phyloP scores from a whole-genome alignment of 2,329 filamentous ascomycete species.

The Diaporthe destruens region DNA sequence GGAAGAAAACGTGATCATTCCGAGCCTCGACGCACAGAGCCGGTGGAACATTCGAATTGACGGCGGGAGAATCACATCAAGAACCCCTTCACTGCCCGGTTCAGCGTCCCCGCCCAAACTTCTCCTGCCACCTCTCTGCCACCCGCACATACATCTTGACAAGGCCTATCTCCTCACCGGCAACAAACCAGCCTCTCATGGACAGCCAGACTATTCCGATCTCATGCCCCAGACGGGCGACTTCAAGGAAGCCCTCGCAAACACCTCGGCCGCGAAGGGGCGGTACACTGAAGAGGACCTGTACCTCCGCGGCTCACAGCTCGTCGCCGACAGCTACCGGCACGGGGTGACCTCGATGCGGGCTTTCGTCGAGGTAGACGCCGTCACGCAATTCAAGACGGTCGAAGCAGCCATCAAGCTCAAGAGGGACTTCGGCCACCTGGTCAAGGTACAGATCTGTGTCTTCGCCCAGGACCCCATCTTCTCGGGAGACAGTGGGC shows the following conservation, averaged over 20 bases:
- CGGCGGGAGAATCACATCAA: not conserved
- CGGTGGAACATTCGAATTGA: conserved; percentile 30
- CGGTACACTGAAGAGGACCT: conserved; percentile 73
- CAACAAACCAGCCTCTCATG: conserved; percentile 43
- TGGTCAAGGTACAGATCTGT: conserved; percentile 74
- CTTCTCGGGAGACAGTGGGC: conserved; percentile 66
- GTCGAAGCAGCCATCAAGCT: conserved; percentile 68
- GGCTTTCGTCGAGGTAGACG: conserved; percentile 79
- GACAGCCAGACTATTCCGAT: conserved; percentile 69
- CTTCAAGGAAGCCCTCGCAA: conserved; percentile 73
- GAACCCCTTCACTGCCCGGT: conserved; percentile 16
- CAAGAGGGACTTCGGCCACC: conserved; percentile 64
- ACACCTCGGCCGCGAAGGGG: conserved; percentile 67
- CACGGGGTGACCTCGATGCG: conserved; percentile 77
- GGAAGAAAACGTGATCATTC: conserved; percentile 34
- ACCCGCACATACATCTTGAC: conserved; percentile 81
- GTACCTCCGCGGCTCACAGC: conserved; percentile 71
- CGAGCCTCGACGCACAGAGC: conserved; percentile 1
- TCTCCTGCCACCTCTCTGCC: conserved; percentile 65
- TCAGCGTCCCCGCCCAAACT: conserved; percentile 43
- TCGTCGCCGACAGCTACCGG: conserved; percentile 70
- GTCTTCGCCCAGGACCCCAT: conserved; percentile 79
- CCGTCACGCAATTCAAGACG: conserved; percentile 61
- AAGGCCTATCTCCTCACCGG: conserved; percentile 70
- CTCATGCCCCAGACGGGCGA: conserved; percentile 70